Evolutionary conservation across 2,329 filamentous ascomycete species (phyloP).

Genomic region (Fusarium sp.): DNA sequence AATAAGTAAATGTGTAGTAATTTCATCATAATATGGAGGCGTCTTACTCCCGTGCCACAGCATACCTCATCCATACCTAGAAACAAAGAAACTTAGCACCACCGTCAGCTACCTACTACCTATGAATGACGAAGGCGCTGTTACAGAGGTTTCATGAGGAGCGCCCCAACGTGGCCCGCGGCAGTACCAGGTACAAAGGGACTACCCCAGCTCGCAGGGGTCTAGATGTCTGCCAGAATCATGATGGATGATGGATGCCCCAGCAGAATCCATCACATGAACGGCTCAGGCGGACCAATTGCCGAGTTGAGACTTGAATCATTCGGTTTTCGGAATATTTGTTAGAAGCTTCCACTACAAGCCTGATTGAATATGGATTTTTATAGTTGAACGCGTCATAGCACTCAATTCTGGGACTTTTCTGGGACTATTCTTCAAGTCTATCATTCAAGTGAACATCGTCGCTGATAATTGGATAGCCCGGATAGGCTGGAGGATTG

Average conservation of each 20-base stretch:
- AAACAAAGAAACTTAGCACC: slow-evolving; percentile 18
- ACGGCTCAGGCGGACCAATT: slow-evolving; percentile 31
- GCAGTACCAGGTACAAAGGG: slow-evolving; percentile 33
- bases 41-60: slow-evolving; percentile 14
- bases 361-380: neutral
- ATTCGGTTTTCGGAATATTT: slow-evolving; percentile 12
- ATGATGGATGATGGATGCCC: slow-evolving; percentile 33
- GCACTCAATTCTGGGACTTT: neutral
- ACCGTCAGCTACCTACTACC: slow-evolving; percentile 2
- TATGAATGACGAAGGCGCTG: slow-evolving; percentile 39
- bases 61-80: neutral
- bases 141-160: slow-evolving; percentile 25
- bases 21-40: slow-evolving; percentile 11
- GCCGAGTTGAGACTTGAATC: slow-evolving; percentile 27
- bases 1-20: neutral
- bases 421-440: neutral
- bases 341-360: neutral
- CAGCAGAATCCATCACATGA: slow-evolving; percentile 43
- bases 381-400: slow-evolving; percentile 17
- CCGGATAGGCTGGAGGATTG: slow-evolving; percentile 15
- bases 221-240: slow-evolving; percentile 31
- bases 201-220: slow-evolving; percentile 37
- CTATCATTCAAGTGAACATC: neutral
- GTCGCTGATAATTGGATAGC: slow-evolving; percentile 24
- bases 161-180: slow-evolving; percentile 32